These are phyloP conservation scores for Epichloe gansuensis DNA, from an alignment of 2,329 filamentous ascomycete genomes.

Conservation along the genomic window DNA sequence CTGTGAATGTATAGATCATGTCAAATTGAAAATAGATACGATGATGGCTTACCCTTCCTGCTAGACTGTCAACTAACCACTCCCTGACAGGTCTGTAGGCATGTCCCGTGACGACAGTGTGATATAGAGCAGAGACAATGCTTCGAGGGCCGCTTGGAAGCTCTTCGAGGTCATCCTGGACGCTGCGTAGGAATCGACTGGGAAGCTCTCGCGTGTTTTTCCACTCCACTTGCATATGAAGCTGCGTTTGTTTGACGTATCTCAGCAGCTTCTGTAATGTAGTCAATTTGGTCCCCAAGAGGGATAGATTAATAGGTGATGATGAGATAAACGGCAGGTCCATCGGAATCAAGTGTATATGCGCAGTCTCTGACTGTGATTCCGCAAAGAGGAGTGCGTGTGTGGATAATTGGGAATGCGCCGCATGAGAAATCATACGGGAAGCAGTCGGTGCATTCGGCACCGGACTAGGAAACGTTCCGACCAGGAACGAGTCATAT, in stretches of 20 bases:
- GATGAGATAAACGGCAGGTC: conserved; percentile 74
- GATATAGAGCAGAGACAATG: conserved; percentile 67
- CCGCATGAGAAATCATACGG: conserved; percentile 47
- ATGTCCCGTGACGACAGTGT: conserved; percentile 73
- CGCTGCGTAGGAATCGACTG: conserved; percentile 59
- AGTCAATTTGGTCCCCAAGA: conserved; percentile 77
- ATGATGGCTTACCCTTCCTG: conserved; percentile 51
- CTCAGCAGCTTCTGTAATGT: conserved; percentile 75
- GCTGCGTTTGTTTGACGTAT: conserved; percentile 70
- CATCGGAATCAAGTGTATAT: conserved; percentile 53
- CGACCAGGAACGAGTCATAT: conserved; percentile 74
- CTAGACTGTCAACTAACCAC: conserved; percentile 76
- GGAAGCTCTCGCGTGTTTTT: conserved; percentile 71
- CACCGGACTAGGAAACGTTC: conserved; percentile 42
- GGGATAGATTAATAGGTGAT: conserved; percentile 66
- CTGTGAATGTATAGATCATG: not conserved
- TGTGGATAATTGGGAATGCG: conserved; percentile 61
- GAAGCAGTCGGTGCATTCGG: conserved; percentile 14
- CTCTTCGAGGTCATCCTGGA: conserved; percentile 61
- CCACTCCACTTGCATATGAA: conserved; percentile 71
- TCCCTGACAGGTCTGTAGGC: conserved; percentile 64
- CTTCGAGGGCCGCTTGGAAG: conserved; percentile 40
- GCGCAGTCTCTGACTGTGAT: conserved; percentile 18
- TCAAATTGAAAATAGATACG: conserved; percentile 8
- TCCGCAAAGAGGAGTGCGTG: conserved; percentile 54